Evolutionary conservation across 306 rosid genomes (phyloP), one percentile per base, ranked within the genome.

Genomic region (Lathyrus oleraceus): DNA sequence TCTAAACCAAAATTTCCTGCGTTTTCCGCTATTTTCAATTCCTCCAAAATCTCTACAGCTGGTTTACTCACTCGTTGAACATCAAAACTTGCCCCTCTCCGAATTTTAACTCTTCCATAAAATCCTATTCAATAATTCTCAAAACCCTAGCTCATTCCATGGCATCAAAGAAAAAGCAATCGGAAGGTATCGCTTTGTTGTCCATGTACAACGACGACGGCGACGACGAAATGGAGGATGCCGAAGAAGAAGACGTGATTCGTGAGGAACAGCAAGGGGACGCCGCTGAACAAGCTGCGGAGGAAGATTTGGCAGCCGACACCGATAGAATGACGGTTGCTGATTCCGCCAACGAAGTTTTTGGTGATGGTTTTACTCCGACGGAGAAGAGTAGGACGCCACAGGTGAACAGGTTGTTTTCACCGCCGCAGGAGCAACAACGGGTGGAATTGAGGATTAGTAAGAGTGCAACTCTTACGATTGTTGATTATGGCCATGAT

Each of bases 401-500:
- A 39, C 86, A 62, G 56, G 36, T 23, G 30, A 78, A 28, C 61
- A 32, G 30, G 39, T 40, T 76, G 20, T 73, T 83, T 79, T 86
- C 92, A n/a, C 82, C 89, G 30, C 70, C 62, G 52, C 76, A 21
- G 58, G 87, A 61, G 76, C 82, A 76, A 47, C 79, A 40, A 19
- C 32, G 25, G 23, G 20, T 21, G 38, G 84, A 71, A 52, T 47
- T 62, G 39, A 57, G 15, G 64, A 69, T 81, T 21, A 71, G 74
- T 47, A 51, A 81, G 49, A 87, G 83, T 76, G 91, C 86, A 51
- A 75, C 82, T 60, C 85, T 93, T 74, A 86, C 88, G 1, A 91
- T 91, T 47, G 98, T 94, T 63, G 97, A 94, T 59, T 94, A 94
- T 62, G 98, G 94, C 3, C 94, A 87, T 20, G 98, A 94, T 72